Evolutionary conservation across 2,329 filamentous ascomycete species (phyloP).

Genomic region (Purpureocillium lavendulum): DNA sequence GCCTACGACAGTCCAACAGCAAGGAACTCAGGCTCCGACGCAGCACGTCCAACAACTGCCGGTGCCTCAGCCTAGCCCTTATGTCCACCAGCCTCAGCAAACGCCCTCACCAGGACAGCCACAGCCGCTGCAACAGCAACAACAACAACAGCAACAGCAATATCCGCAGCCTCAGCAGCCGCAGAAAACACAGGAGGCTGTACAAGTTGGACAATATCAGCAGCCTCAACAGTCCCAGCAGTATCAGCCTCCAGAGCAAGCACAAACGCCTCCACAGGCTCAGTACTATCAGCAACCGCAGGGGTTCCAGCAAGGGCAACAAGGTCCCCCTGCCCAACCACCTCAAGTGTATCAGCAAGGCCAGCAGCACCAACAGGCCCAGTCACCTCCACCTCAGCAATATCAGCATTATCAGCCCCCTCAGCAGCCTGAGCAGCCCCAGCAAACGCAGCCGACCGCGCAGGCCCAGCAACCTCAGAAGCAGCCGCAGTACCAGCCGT

Average conservation of each 20-base stretch:
- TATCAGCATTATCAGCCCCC: conserved; percentile 3
- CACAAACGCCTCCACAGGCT: conserved; percentile 1
- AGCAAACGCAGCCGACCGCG: background rate
- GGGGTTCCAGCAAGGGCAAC: too few relatives aligned
- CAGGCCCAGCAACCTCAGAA: background rate
- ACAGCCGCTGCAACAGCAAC: conserved; percentile 3
- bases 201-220: too few relatives aligned
- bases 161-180: too few relatives aligned
- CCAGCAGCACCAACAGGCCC: conserved; percentile 1
- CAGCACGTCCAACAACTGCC: too few relatives aligned
- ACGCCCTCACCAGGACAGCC: background rate
- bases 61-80: too few relatives aligned
- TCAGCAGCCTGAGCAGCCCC: conserved; percentile 2
- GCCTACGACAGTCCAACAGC: too few relatives aligned
- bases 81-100: too few relatives aligned
- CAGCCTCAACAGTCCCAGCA: conserved; percentile 1
- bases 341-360: too few relatives aligned
- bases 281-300: conserved; percentile 4
- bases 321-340: too few relatives aligned
- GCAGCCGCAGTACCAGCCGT: background rate
- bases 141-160: too few relatives aligned
- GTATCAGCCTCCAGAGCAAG: background rate
- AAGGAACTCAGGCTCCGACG: too few relatives aligned
- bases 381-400: conserved; percentile 1
- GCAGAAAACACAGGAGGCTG: too few relatives aligned